phyloP scores from a whole-genome alignment of 2,329 filamentous ascomycete genomes.

The Biscogniauxia mediterranea region DNA sequence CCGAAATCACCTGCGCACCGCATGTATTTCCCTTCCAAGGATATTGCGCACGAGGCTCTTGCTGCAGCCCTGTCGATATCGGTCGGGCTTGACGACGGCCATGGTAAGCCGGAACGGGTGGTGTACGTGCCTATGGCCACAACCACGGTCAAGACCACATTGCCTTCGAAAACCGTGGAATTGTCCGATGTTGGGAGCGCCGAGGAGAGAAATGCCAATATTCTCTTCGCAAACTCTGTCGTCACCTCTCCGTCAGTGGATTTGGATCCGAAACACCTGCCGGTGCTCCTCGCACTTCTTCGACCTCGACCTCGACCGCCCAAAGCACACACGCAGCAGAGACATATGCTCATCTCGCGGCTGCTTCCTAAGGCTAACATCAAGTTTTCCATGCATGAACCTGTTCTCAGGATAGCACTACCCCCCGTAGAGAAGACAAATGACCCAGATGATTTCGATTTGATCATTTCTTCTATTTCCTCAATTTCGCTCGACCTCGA shows the following conservation, averaged over 20 bases:
- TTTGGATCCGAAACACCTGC: slow-evolving; percentile 86
- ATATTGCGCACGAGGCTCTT: slow-evolving; percentile 92
- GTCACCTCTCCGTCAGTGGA: slow-evolving; percentile 95
- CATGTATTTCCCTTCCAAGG: slow-evolving; percentile 94
- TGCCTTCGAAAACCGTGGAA: slow-evolving; percentile 91
- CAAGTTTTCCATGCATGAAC: slow-evolving; percentile 95
- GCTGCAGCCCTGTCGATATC: slow-evolving; percentile 90
- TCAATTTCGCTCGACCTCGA: slow-evolving; percentile 91
- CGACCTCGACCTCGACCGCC: slow-evolving; percentile 50
- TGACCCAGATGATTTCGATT: slow-evolving; percentile 80
- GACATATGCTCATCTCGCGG: slow-evolving; percentile 77
- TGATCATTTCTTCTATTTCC: slow-evolving; percentile 93
- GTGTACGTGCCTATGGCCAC: slow-evolving; percentile 97
- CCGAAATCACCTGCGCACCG: slow-evolving; percentile 90
- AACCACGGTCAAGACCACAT: slow-evolving; percentile 87
- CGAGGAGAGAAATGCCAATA: slow-evolving; percentile 90
- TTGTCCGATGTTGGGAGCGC: slow-evolving; percentile 68
- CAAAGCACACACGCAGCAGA: slow-evolving; percentile 45
- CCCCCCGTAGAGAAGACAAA: slow-evolving; percentile 68
- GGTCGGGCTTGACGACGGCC: slow-evolving; percentile 86
- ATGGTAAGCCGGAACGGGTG: slow-evolving; percentile 79
- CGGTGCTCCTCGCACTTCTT: slow-evolving; percentile 75
- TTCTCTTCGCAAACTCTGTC: slow-evolving; percentile 93
- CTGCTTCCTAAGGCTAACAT: slow-evolving; percentile 90
- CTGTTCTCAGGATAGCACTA: slow-evolving; percentile 84